Conservation (phyloP, 805 yeast genomes). For the Teunomyces tritomae region DNA sequence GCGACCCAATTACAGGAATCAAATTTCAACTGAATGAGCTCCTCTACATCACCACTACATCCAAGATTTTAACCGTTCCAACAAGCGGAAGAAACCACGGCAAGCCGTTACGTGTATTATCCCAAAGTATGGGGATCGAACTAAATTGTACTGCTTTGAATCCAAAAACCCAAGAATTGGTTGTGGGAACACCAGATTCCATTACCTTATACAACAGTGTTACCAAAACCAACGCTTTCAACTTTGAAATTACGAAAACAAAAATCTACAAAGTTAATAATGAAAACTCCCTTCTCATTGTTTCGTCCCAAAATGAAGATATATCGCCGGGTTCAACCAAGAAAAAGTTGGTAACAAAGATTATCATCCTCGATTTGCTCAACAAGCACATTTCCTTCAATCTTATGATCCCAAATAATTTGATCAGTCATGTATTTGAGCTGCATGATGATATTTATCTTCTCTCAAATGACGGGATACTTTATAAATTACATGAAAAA, state of each 20-base stretch:
- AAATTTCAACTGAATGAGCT: constrained; percentile 51
- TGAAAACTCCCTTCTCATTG: constrained; percentile 56
- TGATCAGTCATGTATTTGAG: constrained; percentile 56
- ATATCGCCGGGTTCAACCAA: constrained; percentile 5
- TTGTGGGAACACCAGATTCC: constrained; percentile 65
- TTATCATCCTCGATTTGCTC: constrained; percentile 64
- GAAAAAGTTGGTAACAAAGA: constrained; percentile 44
- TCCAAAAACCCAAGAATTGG: constrained; percentile 44
- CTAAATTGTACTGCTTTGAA: constrained; percentile 48
- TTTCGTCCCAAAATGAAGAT: constrained; percentile 45
- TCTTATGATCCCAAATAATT: constrained; percentile 58
- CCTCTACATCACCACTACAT: constrained; percentile 72
- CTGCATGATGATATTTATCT: constrained; percentile 59
- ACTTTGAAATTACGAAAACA: constrained; percentile 56
- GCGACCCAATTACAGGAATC: constrained; percentile 80
- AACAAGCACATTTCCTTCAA: constrained; percentile 71
- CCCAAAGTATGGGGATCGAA: constrained; percentile 47
- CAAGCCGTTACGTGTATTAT: constrained; percentile 49
- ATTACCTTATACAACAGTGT: constrained; percentile 59
- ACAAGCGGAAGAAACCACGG: constrained; percentile 81
- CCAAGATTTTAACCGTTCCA: constrained; percentile 64
- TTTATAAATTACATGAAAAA: constrained; percentile 68
- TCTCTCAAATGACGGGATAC: constrained; percentile 71
- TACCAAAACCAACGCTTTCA: constrained; percentile 53
- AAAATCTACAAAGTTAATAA: constrained; percentile 42